These are phyloP conservation scores for Nakaseomyces uthaithaninus DNA, from an alignment of 1,139 yeast genomes.

Conservation along the genomic window DNA sequence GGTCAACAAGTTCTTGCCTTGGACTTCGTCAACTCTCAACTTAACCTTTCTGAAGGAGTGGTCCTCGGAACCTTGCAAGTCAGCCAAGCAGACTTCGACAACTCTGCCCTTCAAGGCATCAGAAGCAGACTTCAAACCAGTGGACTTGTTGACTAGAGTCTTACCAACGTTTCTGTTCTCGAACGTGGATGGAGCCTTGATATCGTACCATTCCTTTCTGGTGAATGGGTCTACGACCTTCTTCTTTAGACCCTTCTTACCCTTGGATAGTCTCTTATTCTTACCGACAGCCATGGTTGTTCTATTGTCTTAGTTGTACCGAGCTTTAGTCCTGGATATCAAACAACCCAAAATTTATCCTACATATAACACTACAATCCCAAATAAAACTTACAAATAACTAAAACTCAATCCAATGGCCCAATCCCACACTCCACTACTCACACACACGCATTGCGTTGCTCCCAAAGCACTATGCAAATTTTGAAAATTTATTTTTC, in stretches of 20 bases:
- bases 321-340: no score
- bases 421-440: no score
- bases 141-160: conserved; percentile 87
- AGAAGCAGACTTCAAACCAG: conserved; percentile 89
- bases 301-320: conserved; percentile 33
- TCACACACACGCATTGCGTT: no score
- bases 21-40: conserved; percentile 88
- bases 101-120: conserved; percentile 90
- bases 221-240: conserved; percentile 92
- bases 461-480: no score
- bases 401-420: no score
- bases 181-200: conserved; percentile 91
- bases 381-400: no score
- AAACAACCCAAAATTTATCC: no score
- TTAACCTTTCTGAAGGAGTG: conserved; percentile 84
- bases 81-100: conserved; percentile 80
- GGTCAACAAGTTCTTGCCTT: conserved; percentile 86
- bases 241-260: conserved; percentile 94
- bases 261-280: conserved; percentile 94
- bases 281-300: conserved; percentile 85
- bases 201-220: conserved; percentile 91
- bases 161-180: conserved; percentile 92
- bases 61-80: conserved; percentile 87
- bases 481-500: no score
- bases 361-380: no score